Evolutionary conservation across 257 asterid genomes (phyloP).

Genomic region (Craterostigma plantagineum): DNA sequence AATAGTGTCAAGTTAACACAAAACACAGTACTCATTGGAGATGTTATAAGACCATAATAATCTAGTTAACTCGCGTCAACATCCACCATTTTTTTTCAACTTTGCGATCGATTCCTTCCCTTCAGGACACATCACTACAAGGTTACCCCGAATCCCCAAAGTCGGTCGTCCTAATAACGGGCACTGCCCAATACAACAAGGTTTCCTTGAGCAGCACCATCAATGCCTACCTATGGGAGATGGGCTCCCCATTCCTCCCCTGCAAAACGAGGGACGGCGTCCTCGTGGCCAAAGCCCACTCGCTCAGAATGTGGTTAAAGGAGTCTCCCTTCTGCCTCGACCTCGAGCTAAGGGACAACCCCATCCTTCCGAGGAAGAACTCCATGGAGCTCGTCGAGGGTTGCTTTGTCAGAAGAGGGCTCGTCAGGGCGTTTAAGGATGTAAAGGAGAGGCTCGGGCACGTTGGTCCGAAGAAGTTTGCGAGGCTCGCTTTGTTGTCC

Average conservation of each 20-base stretch:
- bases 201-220: conserved; percentile 65
- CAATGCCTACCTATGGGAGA: conserved; percentile 88
- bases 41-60: no score
- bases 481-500: conserved; percentile 72
- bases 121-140: conserved; percentile 91
- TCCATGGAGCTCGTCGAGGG: conserved; percentile 85
- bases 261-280: conserved; percentile 64
- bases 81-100: no score
- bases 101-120: no score
- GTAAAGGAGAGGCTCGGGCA: conserved; percentile 66
- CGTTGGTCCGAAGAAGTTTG: conserved; percentile 67
- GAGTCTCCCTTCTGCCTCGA: conserved; percentile 89
- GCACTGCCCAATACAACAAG: conserved; percentile 65
- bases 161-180: conserved; percentile 75
- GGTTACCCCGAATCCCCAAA: conserved; percentile 91
- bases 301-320: conserved; percentile 77
- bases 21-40: no score
- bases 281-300: conserved; percentile 78
- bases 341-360: conserved; percentile 71
- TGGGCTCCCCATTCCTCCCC: conserved; percentile 94
- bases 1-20: no score
- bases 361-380: conserved; percentile 38
- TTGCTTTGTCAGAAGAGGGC: conserved; percentile 76
- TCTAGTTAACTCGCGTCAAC: no score
- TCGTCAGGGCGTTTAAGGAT: conserved; percentile 80